Conservation (phyloP, 495 filamentous ascomycete species). For the Apodospora peruviana region DNA sequence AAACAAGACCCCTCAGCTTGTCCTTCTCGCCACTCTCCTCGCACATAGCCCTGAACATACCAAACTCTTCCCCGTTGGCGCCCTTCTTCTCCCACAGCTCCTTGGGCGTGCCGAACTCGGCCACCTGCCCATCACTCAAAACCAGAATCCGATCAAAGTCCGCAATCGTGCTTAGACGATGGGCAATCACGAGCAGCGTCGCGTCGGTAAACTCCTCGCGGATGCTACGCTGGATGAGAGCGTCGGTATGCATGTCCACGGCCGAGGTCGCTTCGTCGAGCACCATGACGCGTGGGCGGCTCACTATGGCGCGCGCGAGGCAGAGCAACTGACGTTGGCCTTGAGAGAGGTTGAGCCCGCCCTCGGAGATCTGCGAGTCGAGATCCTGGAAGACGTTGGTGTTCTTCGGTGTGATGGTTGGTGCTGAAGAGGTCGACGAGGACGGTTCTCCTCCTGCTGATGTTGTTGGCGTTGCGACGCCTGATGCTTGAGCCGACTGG, state of each 20-base stretch:
- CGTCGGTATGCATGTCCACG: slow-evolving; percentile 82
- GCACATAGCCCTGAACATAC: slow-evolving; percentile 68
- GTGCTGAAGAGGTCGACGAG: slow-evolving; percentile 7
- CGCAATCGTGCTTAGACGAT: slow-evolving; percentile 78
- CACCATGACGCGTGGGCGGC: slow-evolving; percentile 76
- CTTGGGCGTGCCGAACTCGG: slow-evolving; percentile 66
- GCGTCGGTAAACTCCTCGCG: slow-evolving; percentile 70
- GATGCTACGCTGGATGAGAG: slow-evolving; percentile 75
- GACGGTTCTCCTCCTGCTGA: not conserved
- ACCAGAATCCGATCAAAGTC: slow-evolving; percentile 85
- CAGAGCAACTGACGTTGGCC: slow-evolving; percentile 87
- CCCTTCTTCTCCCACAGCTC: slow-evolving; percentile 57
- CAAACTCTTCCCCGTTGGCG: slow-evolving; percentile 26
- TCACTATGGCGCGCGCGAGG: slow-evolving; percentile 79
- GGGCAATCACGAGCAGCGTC: slow-evolving; percentile 85
- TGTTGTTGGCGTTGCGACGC: slow-evolving; percentile 20
- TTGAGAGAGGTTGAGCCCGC: slow-evolving; percentile 76
- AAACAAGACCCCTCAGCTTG: slow-evolving; percentile 51
- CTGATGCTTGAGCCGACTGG: slow-evolving; percentile 22
- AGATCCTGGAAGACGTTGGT: slow-evolving; percentile 59
- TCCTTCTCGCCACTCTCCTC: slow-evolving; percentile 68
- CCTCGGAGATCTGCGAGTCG: slow-evolving; percentile 61
- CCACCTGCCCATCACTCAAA: slow-evolving; percentile 66
- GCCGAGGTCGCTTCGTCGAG: slow-evolving; percentile 87
- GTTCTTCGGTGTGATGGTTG: slow-evolving; percentile 38